A percentile compares a stretch with the other conserved stretches of the same genome.
Evolutionary conservation across 2,329 filamentous ascomycete genomes (phyloP).

Genomic region (Botrytis squamosa): DNA sequence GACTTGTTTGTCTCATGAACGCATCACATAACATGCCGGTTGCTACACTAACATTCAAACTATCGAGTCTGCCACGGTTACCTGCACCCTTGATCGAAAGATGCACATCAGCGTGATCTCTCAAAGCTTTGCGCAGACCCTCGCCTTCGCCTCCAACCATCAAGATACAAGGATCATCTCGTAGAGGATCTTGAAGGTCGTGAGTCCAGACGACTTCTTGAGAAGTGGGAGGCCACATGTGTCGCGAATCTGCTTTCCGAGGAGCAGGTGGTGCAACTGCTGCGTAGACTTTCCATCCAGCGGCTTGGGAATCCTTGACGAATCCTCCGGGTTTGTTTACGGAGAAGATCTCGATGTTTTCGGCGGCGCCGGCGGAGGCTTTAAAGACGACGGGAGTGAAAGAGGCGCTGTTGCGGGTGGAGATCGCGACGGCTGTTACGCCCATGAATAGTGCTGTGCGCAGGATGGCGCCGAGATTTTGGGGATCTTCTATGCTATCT

Average conservation of each 20-base stretch:
- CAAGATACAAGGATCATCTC: slow-evolving; percentile 67
- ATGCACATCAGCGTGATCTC: slow-evolving; percentile 63
- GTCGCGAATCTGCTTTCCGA: slow-evolving; percentile 34
- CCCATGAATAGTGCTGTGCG: slow-evolving; percentile 90
- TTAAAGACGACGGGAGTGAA: slow-evolving; percentile 79
- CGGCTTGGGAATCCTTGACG: slow-evolving; percentile 61
- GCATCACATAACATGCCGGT: slow-evolving; percentile 71
- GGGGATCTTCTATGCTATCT: slow-evolving; percentile 78
- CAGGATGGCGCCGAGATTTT: slow-evolving; percentile 86
- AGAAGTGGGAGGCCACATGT: background rate
- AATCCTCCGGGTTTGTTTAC: slow-evolving; percentile 68
- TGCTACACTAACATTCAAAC: slow-evolving; percentile 90
- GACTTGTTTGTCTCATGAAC: slow-evolving; percentile 50
- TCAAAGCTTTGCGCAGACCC: slow-evolving; percentile 65
- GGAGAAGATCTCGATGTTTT: slow-evolving; percentile 72
- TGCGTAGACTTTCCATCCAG: slow-evolving; percentile 83
- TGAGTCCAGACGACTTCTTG: slow-evolving; percentile 45
- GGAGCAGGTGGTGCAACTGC: slow-evolving; percentile 55
- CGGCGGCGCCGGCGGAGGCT: slow-evolving; percentile 82
- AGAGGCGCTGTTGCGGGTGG: slow-evolving; percentile 69
- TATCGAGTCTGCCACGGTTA: slow-evolving; percentile 66
- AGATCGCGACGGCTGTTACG: slow-evolving; percentile 77
- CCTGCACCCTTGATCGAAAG: slow-evolving; percentile 58
- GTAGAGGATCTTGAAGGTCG: slow-evolving; percentile 55
- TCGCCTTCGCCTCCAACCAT: slow-evolving; percentile 81